Percentiles rank a stretch among this genome's conserved stretches.
phyloP scores from a whole-genome alignment of 192 early-diverging fungal genomes.

The Pilobolus umbonatus region DNA sequence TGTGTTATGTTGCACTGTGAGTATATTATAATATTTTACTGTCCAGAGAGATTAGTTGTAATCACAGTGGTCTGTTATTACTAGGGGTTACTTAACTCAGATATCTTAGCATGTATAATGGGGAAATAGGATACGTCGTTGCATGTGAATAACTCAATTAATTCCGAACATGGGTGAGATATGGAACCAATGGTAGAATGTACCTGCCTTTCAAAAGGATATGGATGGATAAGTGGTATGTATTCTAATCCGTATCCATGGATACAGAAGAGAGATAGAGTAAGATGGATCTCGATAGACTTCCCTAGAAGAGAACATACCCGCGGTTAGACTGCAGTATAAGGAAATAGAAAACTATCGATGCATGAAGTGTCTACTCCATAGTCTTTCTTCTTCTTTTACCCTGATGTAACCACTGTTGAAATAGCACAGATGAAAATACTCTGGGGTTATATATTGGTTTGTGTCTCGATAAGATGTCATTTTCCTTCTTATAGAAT shows the following conservation, averaged over 20 bases:
- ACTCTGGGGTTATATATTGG: background rate
- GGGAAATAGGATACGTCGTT: too few relatives aligned
- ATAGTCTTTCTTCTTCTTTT: background rate
- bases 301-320: background rate
- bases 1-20: too few relatives aligned
- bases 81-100: too few relatives aligned
- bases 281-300: conserved; percentile 1
- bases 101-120: too few relatives aligned
- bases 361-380: conserved; percentile 2
- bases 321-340: conserved; percentile 18
- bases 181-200: conserved; percentile 14
- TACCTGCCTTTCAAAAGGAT: background rate
- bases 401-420: background rate
- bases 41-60: too few relatives aligned
- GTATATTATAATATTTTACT: too few relatives aligned
- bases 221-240: background rate
- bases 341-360: conserved; percentile 5
- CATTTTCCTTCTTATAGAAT: background rate
- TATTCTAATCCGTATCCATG: background rate
- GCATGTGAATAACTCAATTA: too few relatives aligned
- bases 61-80: too few relatives aligned
- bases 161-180: conserved; percentile 16
- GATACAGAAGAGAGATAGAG: background rate
- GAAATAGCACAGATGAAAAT: conserved; percentile 2
- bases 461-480: background rate